phyloP scores from a whole-genome alignment of 305 asterid species.

The Solanum chacoense region DNA sequence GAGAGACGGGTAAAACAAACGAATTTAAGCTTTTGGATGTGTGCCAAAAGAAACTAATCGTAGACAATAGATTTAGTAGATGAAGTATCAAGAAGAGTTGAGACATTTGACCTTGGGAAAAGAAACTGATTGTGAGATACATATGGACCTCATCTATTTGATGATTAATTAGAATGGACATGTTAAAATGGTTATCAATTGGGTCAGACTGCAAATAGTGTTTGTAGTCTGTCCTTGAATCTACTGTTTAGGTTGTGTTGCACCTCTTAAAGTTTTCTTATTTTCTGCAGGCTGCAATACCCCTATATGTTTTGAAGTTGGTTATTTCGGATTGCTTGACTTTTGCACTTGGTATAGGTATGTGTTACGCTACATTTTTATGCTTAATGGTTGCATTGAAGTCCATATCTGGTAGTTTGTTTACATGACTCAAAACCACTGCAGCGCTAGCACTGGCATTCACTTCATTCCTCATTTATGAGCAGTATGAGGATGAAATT shows the following conservation, averaged over 20 bases:
- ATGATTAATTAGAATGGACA: not conserved
- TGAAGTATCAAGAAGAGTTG: not conserved
- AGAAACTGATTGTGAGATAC: not conserved
- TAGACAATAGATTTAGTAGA: not conserved
- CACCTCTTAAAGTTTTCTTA: slow-evolving; percentile 5
- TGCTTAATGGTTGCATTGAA: not conserved
- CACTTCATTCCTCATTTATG: slow-evolving; percentile 56
- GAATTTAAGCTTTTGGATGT: not conserved
- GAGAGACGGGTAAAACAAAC: not conserved
- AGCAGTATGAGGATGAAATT: slow-evolving; percentile 75
- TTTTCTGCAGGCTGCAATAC: slow-evolving; percentile 41
- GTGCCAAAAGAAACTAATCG: not conserved
- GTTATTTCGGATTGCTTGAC: slow-evolving; percentile 41
- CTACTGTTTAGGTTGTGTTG: not conserved
- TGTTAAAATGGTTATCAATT: not conserved
- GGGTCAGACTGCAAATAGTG: not conserved
- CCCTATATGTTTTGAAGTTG: slow-evolving; percentile 54
- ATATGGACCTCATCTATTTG: not conserved
- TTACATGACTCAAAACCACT: slow-evolving; percentile 1
- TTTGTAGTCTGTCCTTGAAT: not conserved
- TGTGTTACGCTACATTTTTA: not conserved
- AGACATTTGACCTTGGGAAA: not conserved
- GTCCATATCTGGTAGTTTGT: not conserved
- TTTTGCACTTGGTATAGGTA: slow-evolving; percentile 59
- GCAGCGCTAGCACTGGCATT: slow-evolving; percentile 68